phyloP scores from a whole-genome alignment of 495 filamentous ascomycete species.

The Penicillium subrubescens region DNA sequence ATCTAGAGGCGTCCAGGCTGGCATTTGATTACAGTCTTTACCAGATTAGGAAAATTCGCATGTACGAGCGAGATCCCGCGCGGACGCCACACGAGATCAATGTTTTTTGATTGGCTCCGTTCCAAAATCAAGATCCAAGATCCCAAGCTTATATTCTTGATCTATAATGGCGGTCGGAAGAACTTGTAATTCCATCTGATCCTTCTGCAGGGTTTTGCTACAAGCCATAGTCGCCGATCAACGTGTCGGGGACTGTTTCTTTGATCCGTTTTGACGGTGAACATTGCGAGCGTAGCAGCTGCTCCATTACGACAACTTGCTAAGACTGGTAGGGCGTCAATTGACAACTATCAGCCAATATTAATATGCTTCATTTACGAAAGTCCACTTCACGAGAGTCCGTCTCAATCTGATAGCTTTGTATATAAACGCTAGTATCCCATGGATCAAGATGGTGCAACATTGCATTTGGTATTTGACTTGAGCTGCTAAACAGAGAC shows the following conservation, averaged over 20 bases:
- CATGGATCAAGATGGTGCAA: slow-evolving; percentile 9
- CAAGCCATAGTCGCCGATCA: slow-evolving; percentile 5
- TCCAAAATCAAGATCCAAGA: slow-evolving; percentile 12
- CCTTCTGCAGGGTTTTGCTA: neutral
- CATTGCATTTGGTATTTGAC: slow-evolving; percentile 1
- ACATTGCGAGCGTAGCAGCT: neutral
- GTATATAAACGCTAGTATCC: slow-evolving; percentile 12
- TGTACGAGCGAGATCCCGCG: slow-evolving; percentile 4
- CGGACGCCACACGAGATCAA: slow-evolving; percentile 1
- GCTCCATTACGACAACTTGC: neutral
- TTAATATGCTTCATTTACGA: neutral
- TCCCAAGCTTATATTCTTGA: neutral
- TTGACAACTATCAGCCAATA: neutral
- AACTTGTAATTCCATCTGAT: neutral
- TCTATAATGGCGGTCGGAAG: slow-evolving; percentile 10
- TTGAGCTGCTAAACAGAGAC: neutral
- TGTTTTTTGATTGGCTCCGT: slow-evolving; percentile 11
- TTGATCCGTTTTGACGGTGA: neutral
- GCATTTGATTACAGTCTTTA: slow-evolving; percentile 9
- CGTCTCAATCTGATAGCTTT: neutral
- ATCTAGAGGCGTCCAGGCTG: slow-evolving; percentile 1
- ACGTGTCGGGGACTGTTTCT: neutral
- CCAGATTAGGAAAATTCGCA: slow-evolving; percentile 2
- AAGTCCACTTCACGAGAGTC: neutral
- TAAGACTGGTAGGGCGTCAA: neutral